Percentiles rank a stretch among this genome's conserved stretches.
These are phyloP conservation scores for Halenospora varia DNA, from an alignment of 495 filamentous ascomycete species.

Conservation along the genomic window DNA sequence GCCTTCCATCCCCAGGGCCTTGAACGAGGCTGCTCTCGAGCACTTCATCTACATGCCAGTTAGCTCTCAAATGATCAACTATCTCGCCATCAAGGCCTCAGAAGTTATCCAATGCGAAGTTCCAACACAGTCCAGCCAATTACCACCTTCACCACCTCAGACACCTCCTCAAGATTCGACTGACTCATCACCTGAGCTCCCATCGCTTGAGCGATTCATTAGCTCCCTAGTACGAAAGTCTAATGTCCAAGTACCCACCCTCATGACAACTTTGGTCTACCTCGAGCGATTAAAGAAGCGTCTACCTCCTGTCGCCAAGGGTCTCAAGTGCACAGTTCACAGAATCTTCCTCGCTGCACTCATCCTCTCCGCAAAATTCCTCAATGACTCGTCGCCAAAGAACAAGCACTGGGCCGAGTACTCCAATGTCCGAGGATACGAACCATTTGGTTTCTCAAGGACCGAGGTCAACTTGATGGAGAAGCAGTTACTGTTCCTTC, in stretches of 20 bases:
- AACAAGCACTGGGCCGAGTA: constrained; percentile 99
- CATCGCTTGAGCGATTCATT: constrained; percentile 87
- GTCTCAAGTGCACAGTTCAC: constrained; percentile 94
- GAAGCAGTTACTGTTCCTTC: constrained; percentile 88
- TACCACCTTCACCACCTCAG: constrained; percentile 63
- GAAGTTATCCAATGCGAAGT: constrained; percentile 90
- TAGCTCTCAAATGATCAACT: constrained; percentile 75
- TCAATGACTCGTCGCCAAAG: constrained; percentile 97
- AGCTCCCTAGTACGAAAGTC: constrained; percentile 83
- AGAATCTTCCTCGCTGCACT: constrained; percentile 95
- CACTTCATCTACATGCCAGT: constrained; percentile 84
- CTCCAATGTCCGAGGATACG: constrained; percentile 68
- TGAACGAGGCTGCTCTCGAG: constrained; percentile 79
- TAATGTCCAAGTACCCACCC: constrained; percentile 92
- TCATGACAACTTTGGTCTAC: constrained; percentile 96
- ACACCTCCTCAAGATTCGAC: constrained; percentile 56
- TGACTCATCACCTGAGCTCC: constrained; percentile 40
- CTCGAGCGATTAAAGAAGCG: constrained; percentile 76
- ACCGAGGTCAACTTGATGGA: constrained; percentile 99
- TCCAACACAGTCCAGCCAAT: constrained; percentile 40
- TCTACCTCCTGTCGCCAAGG: constrained; percentile 91
- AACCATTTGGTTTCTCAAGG: constrained; percentile 84
- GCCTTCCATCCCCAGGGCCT: constrained; percentile 6
- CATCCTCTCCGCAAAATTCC: constrained; percentile 92
- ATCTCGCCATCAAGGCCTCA: constrained; percentile 77